These are phyloP conservation scores for Candida jianshihensis DNA, from an alignment of 805 yeast species.

Conservation along the genomic window DNA sequence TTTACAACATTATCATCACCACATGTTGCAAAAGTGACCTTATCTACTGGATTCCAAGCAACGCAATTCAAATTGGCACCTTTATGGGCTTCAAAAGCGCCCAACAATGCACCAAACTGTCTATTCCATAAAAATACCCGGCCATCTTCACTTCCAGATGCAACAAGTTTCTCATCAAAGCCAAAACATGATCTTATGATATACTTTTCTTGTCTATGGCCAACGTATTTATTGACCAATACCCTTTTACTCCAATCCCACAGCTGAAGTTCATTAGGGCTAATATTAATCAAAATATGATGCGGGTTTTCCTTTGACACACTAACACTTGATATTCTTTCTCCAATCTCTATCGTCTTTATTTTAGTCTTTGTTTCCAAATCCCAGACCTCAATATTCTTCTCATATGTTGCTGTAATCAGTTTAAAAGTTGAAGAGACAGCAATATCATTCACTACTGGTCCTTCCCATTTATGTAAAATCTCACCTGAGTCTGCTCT, in stretches of 20 bases:
- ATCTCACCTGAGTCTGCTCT: constrained; percentile 26
- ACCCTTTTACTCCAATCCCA: constrained; percentile 66
- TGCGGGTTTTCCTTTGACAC: constrained; percentile 47
- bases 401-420: constrained; percentile 59
- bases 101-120: constrained; percentile 57
- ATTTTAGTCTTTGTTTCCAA: constrained; percentile 33
- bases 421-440: constrained; percentile 60
- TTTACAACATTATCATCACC: constrained; percentile 74
- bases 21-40: constrained; percentile 65
- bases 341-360: constrained; percentile 44
- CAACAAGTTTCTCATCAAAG: constrained; percentile 55
- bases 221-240: constrained; percentile 56
- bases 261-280: constrained; percentile 70
- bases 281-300: constrained; percentile 53
- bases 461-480: constrained; percentile 25
- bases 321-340: constrained; percentile 58
- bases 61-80: constrained; percentile 65
- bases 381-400: constrained; percentile 54
- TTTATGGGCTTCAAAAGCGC: constrained; percentile 52
- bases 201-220: constrained; percentile 63
- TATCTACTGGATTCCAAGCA: constrained; percentile 54
- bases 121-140: constrained; percentile 73
- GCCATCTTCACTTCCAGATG: constrained; percentile 85
- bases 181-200: constrained; percentile 78
- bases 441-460: constrained; percentile 61